Conservation (phyloP, 495 filamentous ascomycete genomes). For the Hypoxylon cercidicola region DNA sequence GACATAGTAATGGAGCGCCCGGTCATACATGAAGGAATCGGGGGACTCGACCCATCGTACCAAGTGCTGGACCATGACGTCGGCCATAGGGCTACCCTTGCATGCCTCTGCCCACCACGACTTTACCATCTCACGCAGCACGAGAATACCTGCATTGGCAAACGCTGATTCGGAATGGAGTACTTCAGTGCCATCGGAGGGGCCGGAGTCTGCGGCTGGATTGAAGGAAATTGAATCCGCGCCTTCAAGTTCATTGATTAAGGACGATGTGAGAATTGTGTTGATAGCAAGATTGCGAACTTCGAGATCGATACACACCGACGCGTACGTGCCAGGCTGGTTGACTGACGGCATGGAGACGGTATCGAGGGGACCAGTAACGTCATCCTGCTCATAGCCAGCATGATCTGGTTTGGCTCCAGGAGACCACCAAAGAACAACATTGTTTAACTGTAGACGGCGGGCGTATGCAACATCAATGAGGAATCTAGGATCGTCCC, state of each 20-base stretch:
- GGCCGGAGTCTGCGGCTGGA: constrained; percentile 73
- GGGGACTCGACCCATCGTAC: constrained; percentile 96
- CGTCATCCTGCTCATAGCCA: constrained; percentile 93
- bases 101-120: constrained; percentile 97
- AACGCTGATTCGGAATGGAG: constrained; percentile 93
- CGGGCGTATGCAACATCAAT: constrained; percentile 97
- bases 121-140: constrained; percentile 98
- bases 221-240: constrained; percentile 82
- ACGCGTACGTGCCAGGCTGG: constrained; percentile 89
- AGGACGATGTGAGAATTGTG: constrained; percentile 93
- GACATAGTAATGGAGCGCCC: constrained; percentile 95
- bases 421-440: constrained; percentile 97
- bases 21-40: constrained; percentile 92
- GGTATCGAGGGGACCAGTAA: constrained; percentile 82
- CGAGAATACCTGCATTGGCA: constrained; percentile 86
- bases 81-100: constrained; percentile 89
- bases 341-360: constrained; percentile 95
- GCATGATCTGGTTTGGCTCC: constrained; percentile 91
- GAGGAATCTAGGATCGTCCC: constrained; percentile 90
- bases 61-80: constrained; percentile 97
- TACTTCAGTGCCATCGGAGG: constrained; percentile 63
- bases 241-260: constrained; percentile 98
- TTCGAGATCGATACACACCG: constrained; percentile 95
- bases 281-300: constrained; percentile 97
- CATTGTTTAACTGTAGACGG: constrained; percentile 87